Percentiles rank a stretch among this genome's conserved stretches.
Conservation (phyloP, 2,329 filamentous ascomycete species). For the Pseudodiploospora longispora region DNA sequence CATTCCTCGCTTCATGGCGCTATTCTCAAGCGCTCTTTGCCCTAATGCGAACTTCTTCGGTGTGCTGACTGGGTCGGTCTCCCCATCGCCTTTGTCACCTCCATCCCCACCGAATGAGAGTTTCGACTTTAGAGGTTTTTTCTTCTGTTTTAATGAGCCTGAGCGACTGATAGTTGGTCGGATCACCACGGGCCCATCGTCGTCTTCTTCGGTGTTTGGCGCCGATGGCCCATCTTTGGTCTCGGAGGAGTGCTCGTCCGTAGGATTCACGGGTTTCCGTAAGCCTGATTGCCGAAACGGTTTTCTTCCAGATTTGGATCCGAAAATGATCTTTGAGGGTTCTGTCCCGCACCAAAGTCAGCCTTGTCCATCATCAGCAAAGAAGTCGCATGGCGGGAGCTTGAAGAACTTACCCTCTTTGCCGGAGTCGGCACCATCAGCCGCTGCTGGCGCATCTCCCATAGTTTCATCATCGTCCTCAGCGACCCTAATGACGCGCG, state of each 20-base stretch:
- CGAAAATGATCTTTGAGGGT: conserved; percentile 29
- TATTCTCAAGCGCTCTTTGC: conserved; percentile 58
- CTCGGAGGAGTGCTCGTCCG: conserved; percentile 25
- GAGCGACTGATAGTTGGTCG: conserved; percentile 40
- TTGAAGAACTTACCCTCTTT: conserved; percentile 29
- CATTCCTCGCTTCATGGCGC: conserved; percentile 47
- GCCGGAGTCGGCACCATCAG: conserved; percentile 15
- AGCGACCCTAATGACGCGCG: conserved; percentile 65
- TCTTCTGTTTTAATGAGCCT: conserved; percentile 54
- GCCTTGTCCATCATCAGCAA: conserved; percentile 28
- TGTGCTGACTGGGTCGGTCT: conserved; percentile 42
- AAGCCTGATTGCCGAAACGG: conserved; percentile 50
- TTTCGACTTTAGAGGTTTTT: conserved; percentile 48
- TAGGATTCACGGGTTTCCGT: conserved; percentile 45
- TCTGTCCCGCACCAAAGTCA: conserved; percentile 23
- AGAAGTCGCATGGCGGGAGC: conserved; percentile 13
- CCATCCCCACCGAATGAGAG: conserved; percentile 67
- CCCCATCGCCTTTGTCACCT: conserved; percentile 42
- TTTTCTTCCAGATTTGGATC: conserved; percentile 39
- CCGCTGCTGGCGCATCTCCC: conserved; percentile 9
- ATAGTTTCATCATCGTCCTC: conserved; percentile 56
- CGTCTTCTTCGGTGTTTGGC: conserved; percentile 31
- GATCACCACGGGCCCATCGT: conserved; percentile 39
- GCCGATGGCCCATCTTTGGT: conserved; percentile 13
- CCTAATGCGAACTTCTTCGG: conserved; percentile 61